Evolutionary conservation across 2,329 filamentous ascomycete genomes (phyloP), one percentile per base, ranked within the genome.

Genomic region (Claviceps monticola): DNA sequence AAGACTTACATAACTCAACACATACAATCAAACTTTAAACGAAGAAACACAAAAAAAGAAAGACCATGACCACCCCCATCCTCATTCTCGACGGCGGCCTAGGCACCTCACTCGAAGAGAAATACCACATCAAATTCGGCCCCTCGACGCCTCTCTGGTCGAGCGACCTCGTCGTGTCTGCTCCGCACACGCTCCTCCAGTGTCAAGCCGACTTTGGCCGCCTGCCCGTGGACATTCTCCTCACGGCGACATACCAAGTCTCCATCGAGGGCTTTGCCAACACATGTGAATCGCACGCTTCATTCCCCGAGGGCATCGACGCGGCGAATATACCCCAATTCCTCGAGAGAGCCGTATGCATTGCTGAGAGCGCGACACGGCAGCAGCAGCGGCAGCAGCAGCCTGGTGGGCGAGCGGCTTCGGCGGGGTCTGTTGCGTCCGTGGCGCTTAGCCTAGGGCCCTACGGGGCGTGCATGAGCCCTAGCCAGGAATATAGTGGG

Each of bases 171-270:
- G 72, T 86, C n/a, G 60, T 84, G 50, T 68, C 73, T 38, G 69
- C 74, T 56, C 72, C 70, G 2, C 57, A 67, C 7, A 78, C 73
- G 1, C 72, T 84, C 8, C 64, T 71, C 53, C 65, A 66, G 34
- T 81, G 78, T 61, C 81, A 84, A 60, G 60, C 61, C 50, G 74
- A 75, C 56, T 84, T 84, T 61, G 71, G 68, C 50, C 54, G 60
- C 7, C 74, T 77, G 1, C 80, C 79, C 38, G 75, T 77, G 51
- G 79, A 86, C 60, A 70, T 86, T 29, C 64, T 86, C 19, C 71
- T 83, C 46, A 85, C 80, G 9, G 82, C 81, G 7, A 86, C 83
- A 0, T 86, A 86, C 62, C 82, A 86, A 61, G 68, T 77, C 1
- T 83, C 78, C 0, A 62, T 72, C 7, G 67, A 75, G 11, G 81